Evolutionary conservation across 331 rosid genomes (phyloP).

Genomic region (Stylosanthes scabra): DNA sequence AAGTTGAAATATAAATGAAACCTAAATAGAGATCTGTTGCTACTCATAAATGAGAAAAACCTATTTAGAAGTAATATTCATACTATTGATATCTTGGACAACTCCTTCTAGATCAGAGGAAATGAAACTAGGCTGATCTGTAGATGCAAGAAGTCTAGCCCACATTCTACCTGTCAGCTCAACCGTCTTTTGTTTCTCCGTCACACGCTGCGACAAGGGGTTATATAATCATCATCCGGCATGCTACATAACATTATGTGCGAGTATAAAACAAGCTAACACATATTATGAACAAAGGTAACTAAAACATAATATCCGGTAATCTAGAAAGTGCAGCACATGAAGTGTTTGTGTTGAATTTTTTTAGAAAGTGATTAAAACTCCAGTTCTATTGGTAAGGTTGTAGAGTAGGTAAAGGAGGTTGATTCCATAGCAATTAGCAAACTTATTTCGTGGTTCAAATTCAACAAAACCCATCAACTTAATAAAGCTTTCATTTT

Average conservation of each 20-base stretch:
- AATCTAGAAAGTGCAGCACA: neutral
- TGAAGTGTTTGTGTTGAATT: too few species aligned
- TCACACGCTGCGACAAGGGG: conserved; percentile 75
- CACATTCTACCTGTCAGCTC: conserved; percentile 81
- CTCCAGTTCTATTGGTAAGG: too few species aligned
- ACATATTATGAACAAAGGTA: neutral
- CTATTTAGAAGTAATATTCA: conserved; percentile 36
- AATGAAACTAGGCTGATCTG: conserved; percentile 89
- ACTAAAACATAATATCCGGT: neutral
- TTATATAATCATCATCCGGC: conserved; percentile 30
- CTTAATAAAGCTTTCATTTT: too few species aligned
- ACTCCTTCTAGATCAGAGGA: conserved; percentile 39
- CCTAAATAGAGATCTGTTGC: conserved; percentile 29
- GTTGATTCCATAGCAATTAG: too few species aligned
- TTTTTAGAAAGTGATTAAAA: too few species aligned
- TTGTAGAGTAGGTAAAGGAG: too few species aligned
- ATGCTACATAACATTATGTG: neutral
- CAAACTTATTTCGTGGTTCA: too few species aligned
- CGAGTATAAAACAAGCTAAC: neutral
- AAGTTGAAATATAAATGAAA: conserved; percentile 22
- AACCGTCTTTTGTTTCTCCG: conserved; percentile 72
- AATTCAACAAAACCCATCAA: too few species aligned
- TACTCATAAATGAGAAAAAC: conserved; percentile 21
- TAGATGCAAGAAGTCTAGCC: conserved; percentile 95
- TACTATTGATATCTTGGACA: conserved; percentile 41